Conservation (phyloP, 495 filamentous ascomycete species). For the Peziza echinospora region DNA sequence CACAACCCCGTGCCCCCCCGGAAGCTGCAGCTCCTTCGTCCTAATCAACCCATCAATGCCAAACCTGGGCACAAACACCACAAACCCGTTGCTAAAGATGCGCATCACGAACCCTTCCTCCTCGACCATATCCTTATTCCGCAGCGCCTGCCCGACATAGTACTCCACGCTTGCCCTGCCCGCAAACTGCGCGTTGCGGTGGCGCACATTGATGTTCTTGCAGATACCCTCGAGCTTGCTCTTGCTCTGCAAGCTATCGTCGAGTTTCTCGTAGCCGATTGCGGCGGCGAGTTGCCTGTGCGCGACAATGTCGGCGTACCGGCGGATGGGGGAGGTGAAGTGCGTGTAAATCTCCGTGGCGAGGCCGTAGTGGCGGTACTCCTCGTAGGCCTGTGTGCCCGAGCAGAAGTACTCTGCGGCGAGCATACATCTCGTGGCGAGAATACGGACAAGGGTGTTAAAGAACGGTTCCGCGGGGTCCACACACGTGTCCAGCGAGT, state of each 20-base stretch:
- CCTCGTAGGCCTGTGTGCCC: slow-evolving; percentile 72
- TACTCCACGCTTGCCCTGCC: slow-evolving; percentile 85
- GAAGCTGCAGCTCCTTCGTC: slow-evolving; percentile 45
- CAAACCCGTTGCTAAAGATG: slow-evolving; percentile 23
- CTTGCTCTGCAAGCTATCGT: slow-evolving; percentile 52
- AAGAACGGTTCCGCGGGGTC: slow-evolving; percentile 83
- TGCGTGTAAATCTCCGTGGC: slow-evolving; percentile 95
- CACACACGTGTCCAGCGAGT: slow-evolving; percentile 66
- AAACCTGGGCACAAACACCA: slow-evolving; percentile 39
- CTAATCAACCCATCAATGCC: slow-evolving; percentile 84
- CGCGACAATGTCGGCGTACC: slow-evolving; percentile 84
- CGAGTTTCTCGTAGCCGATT: slow-evolving; percentile 70
- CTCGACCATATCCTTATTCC: slow-evolving; percentile 55
- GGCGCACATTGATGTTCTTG: slow-evolving; percentile 93
- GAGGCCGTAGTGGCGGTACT: slow-evolving; percentile 91
- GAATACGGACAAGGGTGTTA: slow-evolving; percentile 90
- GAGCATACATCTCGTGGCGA: slow-evolving; percentile 98
- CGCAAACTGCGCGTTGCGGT: slow-evolving; percentile 89
- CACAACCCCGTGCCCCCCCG: too few species aligned
- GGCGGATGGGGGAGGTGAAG: slow-evolving; percentile 90
- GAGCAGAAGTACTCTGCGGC: slow-evolving; percentile 95
- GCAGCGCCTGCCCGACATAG: slow-evolving; percentile 89
- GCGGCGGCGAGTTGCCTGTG: slow-evolving; percentile 89
- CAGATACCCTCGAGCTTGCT: slow-evolving; percentile 76
- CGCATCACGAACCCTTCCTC: slow-evolving; percentile 93